A percentile compares a stretch with the other conserved stretches of the same genome.
Conservation (phyloP, 2,329 filamentous ascomycete species). For the Fusarium tuaranense region DNA sequence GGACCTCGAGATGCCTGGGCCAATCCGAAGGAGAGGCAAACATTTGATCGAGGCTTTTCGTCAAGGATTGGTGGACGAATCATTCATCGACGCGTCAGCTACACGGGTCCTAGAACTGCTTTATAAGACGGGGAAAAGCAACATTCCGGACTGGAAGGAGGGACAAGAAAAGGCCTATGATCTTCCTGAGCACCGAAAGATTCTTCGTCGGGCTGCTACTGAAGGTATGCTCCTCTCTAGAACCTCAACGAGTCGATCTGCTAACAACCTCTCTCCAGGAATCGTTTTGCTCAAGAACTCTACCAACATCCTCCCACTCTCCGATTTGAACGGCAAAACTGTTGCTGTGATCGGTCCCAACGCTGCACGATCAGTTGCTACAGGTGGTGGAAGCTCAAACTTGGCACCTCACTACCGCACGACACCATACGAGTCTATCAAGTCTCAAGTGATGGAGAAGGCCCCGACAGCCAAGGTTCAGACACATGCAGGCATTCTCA, state of each 20-base stretch:
- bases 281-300: slow-evolving; percentile 31
- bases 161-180: slow-evolving; percentile 18
- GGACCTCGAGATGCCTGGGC: slow-evolving; percentile 35
- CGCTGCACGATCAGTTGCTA: slow-evolving; percentile 15
- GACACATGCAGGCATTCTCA: slow-evolving; percentile 19
- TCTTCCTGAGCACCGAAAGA: slow-evolving; percentile 22
- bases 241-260: background rate
- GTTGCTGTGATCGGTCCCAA: slow-evolving; percentile 26
- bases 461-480: slow-evolving; percentile 13
- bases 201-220: slow-evolving; percentile 22
- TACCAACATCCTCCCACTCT: slow-evolving; percentile 2
- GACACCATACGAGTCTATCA: slow-evolving; percentile 22
- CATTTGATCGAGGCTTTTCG: slow-evolving; percentile 22
- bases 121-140: slow-evolving; percentile 16
- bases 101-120: slow-evolving; percentile 18
- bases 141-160: slow-evolving; percentile 25
- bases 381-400: slow-evolving; percentile 28
- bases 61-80: slow-evolving; percentile 11
- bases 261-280: background rate
- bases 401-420: slow-evolving; percentile 27
- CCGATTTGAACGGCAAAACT: background rate
- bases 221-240: slow-evolving; percentile 8
- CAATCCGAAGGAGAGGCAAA: slow-evolving; percentile 18
- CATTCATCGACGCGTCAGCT: slow-evolving; percentile 19
- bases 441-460: background rate